Evolutionary conservation across 345 rosid genomes (phyloP), one percentile per base, ranked within the genome.

Genomic region (Syzygium aromaticum): DNA sequence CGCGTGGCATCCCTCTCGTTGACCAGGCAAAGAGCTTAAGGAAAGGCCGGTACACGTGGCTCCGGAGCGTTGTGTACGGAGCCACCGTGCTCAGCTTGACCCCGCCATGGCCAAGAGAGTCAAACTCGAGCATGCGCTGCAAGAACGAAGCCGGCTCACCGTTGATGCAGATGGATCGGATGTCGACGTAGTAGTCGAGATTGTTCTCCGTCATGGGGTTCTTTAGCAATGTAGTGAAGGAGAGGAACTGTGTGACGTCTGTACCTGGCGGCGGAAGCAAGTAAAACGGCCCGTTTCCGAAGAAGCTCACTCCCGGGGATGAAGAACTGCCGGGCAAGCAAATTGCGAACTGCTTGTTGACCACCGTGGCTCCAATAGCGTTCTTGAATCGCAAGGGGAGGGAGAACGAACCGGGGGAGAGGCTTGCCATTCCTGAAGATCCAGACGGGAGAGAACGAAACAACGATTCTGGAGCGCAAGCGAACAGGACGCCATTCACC

Each of bases 281-380:
- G 84, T 67, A 89, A 61, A 89, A 89, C 11, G 92, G 91, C 85
- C 89, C 91, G 22, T 88, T 84, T 7, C 92, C 90, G 51, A 92
- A 90, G 90, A 63, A 92, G 22, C 86, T 86, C 53, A 84, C 90
- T 52, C 93, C 90, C 46, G 64, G 67, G 77, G 87, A 84, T 11
- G 59, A 84, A 84, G 86, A 87, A 67, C 46, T 67, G 84, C 92
- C 84, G 80, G 92, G 93, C 28, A 90, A 33, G 87, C 93, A 92
- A 53, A 92, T 85, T 8, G 92, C 93, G 56, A 92, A 92, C 86
- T 89, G 89, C 80, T 33, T 33, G 46, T 33, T 67, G 80, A 67
- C 46, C 80, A 0, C 46, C 13, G 13, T 8, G 85, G 86, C 84
- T 57, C 52, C 51, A 3, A 90, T 84, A 3, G 86, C 86, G 8